These are phyloP conservation scores for Talaromyces pinophilus DNA, from an alignment of 2,329 filamentous ascomycete species.

Conservation along the genomic window DNA sequence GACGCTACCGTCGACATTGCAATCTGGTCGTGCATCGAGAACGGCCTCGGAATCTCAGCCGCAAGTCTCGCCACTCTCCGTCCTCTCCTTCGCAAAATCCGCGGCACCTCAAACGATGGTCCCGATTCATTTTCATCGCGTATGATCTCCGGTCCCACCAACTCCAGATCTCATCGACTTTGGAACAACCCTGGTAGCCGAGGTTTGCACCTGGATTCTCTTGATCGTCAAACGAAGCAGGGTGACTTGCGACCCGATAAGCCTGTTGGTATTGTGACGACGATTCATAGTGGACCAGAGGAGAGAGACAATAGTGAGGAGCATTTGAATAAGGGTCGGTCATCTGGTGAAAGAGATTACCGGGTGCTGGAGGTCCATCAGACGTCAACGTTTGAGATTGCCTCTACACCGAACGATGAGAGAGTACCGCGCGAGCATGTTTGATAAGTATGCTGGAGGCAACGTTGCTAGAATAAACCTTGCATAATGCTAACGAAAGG, in stretches of 20 bases:
- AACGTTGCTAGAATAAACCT: too few species aligned
- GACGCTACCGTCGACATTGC: conserved; percentile 36
- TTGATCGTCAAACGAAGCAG: background rate
- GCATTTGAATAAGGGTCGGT: background rate
- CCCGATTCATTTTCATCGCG: background rate
- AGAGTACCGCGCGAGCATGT: conserved; percentile 11
- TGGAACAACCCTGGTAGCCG: background rate
- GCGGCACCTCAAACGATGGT: conserved; percentile 37
- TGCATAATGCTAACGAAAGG: too few species aligned
- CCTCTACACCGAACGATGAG: background rate
- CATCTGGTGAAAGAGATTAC: background rate
- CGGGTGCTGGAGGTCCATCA: conserved; percentile 5
- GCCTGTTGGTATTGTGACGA: background rate
- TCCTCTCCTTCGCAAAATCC: conserved; percentile 43
- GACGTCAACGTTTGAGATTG: conserved; percentile 4
- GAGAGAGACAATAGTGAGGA: conserved; percentile 4
- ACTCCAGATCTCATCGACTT: background rate
- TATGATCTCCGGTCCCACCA: background rate
- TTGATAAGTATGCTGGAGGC: background rate
- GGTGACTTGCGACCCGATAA: conserved; percentile 5
- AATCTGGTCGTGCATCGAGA: conserved; percentile 46
- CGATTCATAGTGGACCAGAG: background rate
- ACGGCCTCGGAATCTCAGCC: conserved; percentile 47
- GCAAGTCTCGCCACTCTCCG: conserved; percentile 53
- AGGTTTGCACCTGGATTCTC: background rate